Evolutionary conservation across 345 rosid genomes (phyloP), one percentile per base, ranked within the genome.

Genomic region (Erodium maritimum): DNA sequence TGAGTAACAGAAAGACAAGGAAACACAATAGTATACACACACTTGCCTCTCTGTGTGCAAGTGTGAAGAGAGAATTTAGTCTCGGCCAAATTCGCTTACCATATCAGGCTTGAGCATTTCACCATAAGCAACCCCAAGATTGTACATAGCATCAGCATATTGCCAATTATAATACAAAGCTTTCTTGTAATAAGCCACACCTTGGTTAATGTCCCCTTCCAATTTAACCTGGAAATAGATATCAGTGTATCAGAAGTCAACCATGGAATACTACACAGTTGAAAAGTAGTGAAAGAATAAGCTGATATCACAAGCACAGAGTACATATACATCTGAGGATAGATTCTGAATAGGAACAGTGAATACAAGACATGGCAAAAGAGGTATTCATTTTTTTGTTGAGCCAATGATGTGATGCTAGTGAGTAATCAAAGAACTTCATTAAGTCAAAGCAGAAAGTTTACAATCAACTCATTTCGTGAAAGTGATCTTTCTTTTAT

Each of bases 81-180:
- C 1, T 42, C 48, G 3, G 8, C 48, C 16, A 42, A 42, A 14
- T 42, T 42, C 48, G 71, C 71, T 68, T 79, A 94, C 99, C 95
- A 76, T 79, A 60, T 94, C 99, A 70, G 84, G 79, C 77, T 94
- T 90, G 67, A 94, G 81, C 97, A 90, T 87, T 80, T 94, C 99
- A 62, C 99, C 99, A 84, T 94, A 94, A 63, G 99, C 99, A 70
- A 94, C 99, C 64, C 99, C 97, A 45, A 94, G 97, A 75, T 94
- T 94, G 71, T 94, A 94, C 99, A 94, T 94, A 52, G 99, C 97
- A 79, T 94, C 99, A 61, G 99, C 99, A 80, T 94, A 94, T 70
- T 87, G 99, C 99, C 99, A 94, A 71, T 94, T 94, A 70, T 90
- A 90, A 75, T 75, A 87, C 72, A 94, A 77, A 58, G 99, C 99